Evolutionary conservation across 208 protist genomes (phyloP).

Genomic region (Perkinsela sp.): DNA sequence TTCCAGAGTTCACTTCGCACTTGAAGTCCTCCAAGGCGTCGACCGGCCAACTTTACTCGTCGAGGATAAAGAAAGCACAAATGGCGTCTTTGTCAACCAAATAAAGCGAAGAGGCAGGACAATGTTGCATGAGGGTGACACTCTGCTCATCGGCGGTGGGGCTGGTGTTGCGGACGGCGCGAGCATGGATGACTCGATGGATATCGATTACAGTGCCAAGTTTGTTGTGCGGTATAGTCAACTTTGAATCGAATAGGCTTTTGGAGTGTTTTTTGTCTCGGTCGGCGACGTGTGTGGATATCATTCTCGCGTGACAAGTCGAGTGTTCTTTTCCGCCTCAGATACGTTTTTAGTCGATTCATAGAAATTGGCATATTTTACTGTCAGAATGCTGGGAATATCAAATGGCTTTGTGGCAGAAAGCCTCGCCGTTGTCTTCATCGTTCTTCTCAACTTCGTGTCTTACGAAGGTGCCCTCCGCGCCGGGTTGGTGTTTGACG

Average conservation of each 20-base stretch:
- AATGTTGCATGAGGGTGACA: neutral
- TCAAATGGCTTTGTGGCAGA: too few species aligned
- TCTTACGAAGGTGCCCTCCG: slow-evolving; percentile 3
- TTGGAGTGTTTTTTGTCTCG: too few species aligned
- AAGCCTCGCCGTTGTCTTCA: neutral
- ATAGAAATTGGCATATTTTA: too few species aligned
- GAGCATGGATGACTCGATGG: neutral
- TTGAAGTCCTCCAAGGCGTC: neutral
- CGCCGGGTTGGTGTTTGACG: slow-evolving; percentile 18
- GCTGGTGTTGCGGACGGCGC: neutral
- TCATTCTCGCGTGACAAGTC: too few species aligned
- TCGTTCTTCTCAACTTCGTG: neutral
- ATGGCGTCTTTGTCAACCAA: neutral
- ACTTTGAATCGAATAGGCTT: too few species aligned
- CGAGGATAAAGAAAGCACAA: neutral
- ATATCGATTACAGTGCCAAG: neutral
- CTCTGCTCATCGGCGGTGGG: neutral
- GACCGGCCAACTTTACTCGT: neutral
- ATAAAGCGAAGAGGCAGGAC: neutral
- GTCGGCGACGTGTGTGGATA: too few species aligned
- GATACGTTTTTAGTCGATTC: too few species aligned
- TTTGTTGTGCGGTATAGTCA: neutral
- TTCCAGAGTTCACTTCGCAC: neutral
- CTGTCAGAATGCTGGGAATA: too few species aligned
- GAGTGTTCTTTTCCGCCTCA: too few species aligned